Evolutionary conservation across 2,329 filamentous ascomycete species (phyloP).

Genomic region (Microsporum audouinii): DNA sequence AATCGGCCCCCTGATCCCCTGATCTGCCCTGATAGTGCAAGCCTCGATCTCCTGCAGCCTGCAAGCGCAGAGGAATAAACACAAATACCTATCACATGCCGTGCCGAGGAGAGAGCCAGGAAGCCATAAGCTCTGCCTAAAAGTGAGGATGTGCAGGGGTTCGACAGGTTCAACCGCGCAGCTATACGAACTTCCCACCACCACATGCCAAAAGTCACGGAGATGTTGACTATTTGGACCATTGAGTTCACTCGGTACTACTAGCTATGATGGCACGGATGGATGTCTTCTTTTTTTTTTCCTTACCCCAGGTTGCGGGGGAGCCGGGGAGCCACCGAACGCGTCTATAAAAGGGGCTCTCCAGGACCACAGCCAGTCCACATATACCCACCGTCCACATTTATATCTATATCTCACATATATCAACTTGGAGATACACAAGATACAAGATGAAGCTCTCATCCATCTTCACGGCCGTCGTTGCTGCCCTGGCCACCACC

Average conservation of each 20-base stretch:
- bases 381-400: not conserved
- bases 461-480: constrained; percentile 1
- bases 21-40: not conserved
- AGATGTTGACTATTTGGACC: not conserved
- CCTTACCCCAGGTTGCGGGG: not conserved
- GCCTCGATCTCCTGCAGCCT: not conserved
- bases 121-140: not conserved
- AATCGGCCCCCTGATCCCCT: not conserved
- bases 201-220: not conserved
- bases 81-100: not conserved
- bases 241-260: not conserved
- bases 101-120: not conserved
- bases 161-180: not conserved
- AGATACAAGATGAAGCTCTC: not conserved
- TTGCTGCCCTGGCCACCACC: not conserved
- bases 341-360: not conserved
- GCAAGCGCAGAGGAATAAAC: not conserved
- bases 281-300: not conserved
- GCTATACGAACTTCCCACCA: not conserved
- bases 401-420: not conserved
- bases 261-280: not conserved
- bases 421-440: not conserved
- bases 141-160: not conserved
- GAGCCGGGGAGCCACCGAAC: not conserved
- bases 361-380: not conserved